Conservation (phyloP, 1,284 basidiomycete genomes). For the Rhodotorula glutinis region DNA sequence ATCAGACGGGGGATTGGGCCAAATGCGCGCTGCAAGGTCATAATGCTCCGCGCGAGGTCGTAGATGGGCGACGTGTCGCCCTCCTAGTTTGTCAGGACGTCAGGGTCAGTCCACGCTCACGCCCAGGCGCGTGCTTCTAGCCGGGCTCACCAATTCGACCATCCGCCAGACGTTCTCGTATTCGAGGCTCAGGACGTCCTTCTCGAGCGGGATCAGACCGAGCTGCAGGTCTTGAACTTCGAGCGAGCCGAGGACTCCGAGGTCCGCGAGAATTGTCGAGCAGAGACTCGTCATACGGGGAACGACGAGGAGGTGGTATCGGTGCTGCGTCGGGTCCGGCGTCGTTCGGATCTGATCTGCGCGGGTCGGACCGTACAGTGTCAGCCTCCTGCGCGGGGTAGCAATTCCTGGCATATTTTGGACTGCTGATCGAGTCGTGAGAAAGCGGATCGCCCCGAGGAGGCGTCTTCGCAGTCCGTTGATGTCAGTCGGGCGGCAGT, state of each 20-base stretch:
- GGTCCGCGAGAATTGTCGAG: conserved; percentile 76
- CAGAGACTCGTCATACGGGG: conserved; percentile 84
- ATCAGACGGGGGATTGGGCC: conserved; percentile 88
- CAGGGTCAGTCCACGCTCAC: neutral
- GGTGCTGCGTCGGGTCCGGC: conserved; percentile 54
- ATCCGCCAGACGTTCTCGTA: conserved; percentile 77
- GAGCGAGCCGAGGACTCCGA: conserved; percentile 86
- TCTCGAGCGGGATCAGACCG: conserved; percentile 87
- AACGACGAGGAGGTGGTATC: conserved; percentile 84
- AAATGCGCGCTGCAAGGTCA: conserved; percentile 79
- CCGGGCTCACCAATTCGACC: conserved; percentile 66
- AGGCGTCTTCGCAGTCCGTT: too few species aligned
- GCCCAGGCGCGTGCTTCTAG: neutral
- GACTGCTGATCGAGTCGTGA: too few species aligned
- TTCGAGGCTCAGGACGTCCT: conserved; percentile 86
- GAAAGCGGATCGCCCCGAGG: too few species aligned
- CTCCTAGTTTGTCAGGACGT: conserved; percentile 57
- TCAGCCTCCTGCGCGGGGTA: too few species aligned
- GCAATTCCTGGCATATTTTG: too few species aligned
- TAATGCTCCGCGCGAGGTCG: conserved; percentile 80
- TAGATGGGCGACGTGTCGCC: conserved; percentile 90
- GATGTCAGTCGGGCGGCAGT: too few species aligned
- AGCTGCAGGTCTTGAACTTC: conserved; percentile 80
- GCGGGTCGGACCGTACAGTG: too few species aligned
- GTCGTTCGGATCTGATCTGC: conserved; percentile 71